phyloP scores from a whole-genome alignment of 2,329 filamentous ascomycete species.

The Grosmannia serpens region DNA sequence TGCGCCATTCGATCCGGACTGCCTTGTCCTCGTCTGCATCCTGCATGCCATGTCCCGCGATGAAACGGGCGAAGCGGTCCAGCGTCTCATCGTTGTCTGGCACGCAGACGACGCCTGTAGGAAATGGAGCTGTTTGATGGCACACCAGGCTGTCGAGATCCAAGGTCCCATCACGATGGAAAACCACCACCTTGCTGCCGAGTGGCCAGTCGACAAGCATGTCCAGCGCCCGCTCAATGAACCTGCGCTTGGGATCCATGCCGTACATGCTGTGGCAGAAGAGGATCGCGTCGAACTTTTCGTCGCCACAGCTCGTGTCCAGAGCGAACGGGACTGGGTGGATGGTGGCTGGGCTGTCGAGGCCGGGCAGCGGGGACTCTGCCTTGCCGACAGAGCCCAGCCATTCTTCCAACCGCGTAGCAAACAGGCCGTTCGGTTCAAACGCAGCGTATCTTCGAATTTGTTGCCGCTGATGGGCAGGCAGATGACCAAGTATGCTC shows the following conservation, averaged over 20 bases:
- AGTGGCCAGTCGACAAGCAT: slow-evolving; percentile 32
- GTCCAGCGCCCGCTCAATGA: slow-evolving; percentile 33
- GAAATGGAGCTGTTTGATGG: slow-evolving; percentile 33
- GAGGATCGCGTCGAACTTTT: slow-evolving; percentile 41
- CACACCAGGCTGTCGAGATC: slow-evolving; percentile 35
- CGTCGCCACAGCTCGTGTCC: slow-evolving; percentile 11
- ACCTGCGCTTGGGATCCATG: slow-evolving; percentile 35
- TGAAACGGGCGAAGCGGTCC: background rate
- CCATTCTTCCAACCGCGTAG: slow-evolving; percentile 29
- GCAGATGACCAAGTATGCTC: slow-evolving; percentile 40
- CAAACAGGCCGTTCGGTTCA: slow-evolving; percentile 39
- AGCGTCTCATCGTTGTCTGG: slow-evolving; percentile 31
- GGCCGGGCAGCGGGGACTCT: slow-evolving; percentile 24
- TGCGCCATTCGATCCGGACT: slow-evolving; percentile 32
- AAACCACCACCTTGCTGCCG: slow-evolving; percentile 32
- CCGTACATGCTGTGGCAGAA: slow-evolving; percentile 57
- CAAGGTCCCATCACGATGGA: slow-evolving; percentile 39
- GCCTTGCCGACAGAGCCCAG: slow-evolving; percentile 16
- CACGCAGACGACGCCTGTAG: slow-evolving; percentile 31
- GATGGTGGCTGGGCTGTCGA: background rate
- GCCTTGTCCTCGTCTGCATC: slow-evolving; percentile 14
- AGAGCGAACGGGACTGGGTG: slow-evolving; percentile 21
- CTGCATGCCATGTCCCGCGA: background rate
- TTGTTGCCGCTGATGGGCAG: slow-evolving; percentile 26
- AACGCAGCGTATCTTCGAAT: slow-evolving; percentile 41